A percentile compares a stretch with the other conserved stretches of the same genome.
Evolutionary conservation across 768 basidiomycete species (phyloP).

Genomic region (Mycena kentingensis): DNA sequence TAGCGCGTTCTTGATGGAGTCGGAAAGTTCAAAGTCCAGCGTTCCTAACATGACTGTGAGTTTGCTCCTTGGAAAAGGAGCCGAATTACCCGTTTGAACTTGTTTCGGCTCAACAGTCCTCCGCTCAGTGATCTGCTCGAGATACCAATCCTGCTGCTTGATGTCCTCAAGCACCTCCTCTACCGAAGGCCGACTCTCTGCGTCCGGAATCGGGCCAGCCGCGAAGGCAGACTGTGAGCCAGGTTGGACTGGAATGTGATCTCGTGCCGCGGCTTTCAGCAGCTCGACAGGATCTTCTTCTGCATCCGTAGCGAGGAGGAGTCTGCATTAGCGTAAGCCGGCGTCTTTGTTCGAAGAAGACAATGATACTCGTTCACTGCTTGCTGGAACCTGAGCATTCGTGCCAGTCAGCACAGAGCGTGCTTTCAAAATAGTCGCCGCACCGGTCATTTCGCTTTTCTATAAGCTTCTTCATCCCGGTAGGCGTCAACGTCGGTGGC

Average conservation of each 20-base stretch:
- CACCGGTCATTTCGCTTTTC: constrained; percentile 59
- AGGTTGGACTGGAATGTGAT: constrained; percentile 73
- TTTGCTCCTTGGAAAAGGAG: not conserved
- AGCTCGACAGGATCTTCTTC: constrained; percentile 63
- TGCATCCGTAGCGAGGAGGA: constrained; percentile 54
- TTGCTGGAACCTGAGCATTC: constrained; percentile 45
- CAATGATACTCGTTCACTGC: constrained; percentile 67
- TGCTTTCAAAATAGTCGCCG: not conserved
- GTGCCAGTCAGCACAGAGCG: not conserved
- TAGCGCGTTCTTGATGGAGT: constrained; percentile 56
- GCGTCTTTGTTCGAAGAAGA: not conserved
- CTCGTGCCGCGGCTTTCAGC: constrained; percentile 65
- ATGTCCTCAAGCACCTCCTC: constrained; percentile 60
- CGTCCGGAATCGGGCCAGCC: constrained; percentile 37
- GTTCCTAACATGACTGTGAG: not conserved
- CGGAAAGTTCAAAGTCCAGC: constrained; percentile 61
- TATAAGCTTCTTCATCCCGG: constrained; percentile 67
- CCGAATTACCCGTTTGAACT: constrained; percentile 48
- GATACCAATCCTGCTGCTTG: constrained; percentile 62
- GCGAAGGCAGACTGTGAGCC: constrained; percentile 17
- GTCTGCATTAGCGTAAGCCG: constrained; percentile 38
- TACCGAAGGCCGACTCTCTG: constrained; percentile 59
- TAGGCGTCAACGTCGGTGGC: constrained; percentile 49
- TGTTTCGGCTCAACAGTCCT: constrained; percentile 55
- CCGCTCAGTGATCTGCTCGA: constrained; percentile 64